Evolutionary conservation across 2,329 filamentous ascomycete species (phyloP).

Genomic region (Fusarium luffae): DNA sequence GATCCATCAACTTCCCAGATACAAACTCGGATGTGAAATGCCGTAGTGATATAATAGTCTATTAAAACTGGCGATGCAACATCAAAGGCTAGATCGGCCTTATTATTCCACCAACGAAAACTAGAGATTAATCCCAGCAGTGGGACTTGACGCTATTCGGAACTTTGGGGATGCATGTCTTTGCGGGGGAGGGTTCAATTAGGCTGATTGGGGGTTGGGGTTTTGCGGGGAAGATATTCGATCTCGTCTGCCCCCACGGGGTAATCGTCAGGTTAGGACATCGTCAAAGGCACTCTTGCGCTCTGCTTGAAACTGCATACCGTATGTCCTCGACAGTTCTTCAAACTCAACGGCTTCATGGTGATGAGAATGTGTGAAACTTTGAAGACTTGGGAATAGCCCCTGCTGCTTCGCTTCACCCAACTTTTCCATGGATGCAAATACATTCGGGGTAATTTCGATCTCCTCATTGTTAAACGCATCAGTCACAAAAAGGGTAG

Average conservation of each 20-base stretch:
- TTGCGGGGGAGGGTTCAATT: not conserved
- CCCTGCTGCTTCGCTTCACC: too few species aligned
- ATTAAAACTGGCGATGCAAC: not conserved
- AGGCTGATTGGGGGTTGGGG: constrained; percentile 15
- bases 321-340: too few species aligned
- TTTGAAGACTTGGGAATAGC: too few species aligned
- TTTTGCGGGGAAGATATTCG: constrained; percentile 12
- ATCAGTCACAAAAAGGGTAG: too few species aligned
- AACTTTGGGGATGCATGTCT: constrained; percentile 2
- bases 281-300: not conserved
- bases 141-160: not conserved
- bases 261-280: not conserved
- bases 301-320: too few species aligned
- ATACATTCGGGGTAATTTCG: too few species aligned
- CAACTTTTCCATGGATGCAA: too few species aligned
- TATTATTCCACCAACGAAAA: constrained; percentile 16
- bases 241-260: constrained; percentile 4
- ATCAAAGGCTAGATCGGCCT: constrained; percentile 5
- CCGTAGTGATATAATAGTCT: constrained; percentile 2
- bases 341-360: too few species aligned
- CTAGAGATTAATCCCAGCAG: not conserved
- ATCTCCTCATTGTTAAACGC: too few species aligned
- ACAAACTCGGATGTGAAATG: constrained; percentile 6
- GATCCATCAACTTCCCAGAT: not conserved
- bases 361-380: too few species aligned